Conservation (phyloP, 768 basidiomycete species). For the Xerocomellus amylosporus region DNA sequence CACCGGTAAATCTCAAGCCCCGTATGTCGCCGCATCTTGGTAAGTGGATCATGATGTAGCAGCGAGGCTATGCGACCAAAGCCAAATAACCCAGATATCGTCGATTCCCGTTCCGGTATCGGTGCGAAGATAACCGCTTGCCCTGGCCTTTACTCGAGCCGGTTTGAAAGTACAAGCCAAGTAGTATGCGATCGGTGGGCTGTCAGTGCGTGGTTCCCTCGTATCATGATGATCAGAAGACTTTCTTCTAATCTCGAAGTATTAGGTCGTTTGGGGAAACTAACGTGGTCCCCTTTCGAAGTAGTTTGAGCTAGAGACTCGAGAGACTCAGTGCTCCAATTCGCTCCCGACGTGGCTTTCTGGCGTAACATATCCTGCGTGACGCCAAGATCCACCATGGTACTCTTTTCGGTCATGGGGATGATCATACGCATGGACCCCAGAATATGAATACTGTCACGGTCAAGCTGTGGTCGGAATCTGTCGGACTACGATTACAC, state of each 20-base stretch:
- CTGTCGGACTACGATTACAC: neutral
- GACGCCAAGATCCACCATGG: neutral
- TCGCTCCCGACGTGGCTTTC: neutral
- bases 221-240: too few species aligned
- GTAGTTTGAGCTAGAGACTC: neutral
- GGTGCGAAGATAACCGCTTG: neutral
- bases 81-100: neutral
- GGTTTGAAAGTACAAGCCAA: neutral
- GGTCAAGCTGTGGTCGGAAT: conserved; percentile 14
- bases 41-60: neutral
- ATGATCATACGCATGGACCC: too few species aligned
- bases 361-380: neutral
- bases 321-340: neutral
- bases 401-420: neutral
- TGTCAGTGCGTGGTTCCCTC: neutral
- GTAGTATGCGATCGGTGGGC: neutral
- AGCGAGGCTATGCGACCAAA: neutral
- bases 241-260: too few species aligned
- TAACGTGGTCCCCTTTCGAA: neutral
- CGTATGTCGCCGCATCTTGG: neutral
- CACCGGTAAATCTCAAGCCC: neutral
- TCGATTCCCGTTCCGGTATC: neutral
- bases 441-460: neutral
- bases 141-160: neutral
- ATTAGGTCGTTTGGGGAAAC: too few species aligned